Evolutionary conservation across 192 early-diverging fungal genomes (phyloP).

Genomic region (Ambispora gerdemannii): DNA sequence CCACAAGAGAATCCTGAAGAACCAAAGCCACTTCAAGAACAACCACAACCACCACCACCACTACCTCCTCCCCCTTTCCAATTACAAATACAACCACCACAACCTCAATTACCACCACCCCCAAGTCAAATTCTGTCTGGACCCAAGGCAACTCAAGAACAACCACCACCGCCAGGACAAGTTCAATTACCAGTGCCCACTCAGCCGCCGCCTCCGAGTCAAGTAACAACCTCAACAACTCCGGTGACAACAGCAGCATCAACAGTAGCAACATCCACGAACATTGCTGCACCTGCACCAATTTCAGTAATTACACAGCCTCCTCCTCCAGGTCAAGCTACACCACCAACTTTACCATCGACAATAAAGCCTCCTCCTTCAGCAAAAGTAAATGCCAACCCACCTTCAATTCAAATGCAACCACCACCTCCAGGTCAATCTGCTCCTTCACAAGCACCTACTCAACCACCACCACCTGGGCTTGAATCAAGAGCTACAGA

Average conservation of each 20-base stretch:
- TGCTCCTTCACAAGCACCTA: constrained; percentile 20
- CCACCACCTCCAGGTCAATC: constrained; percentile 19
- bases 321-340: background rate
- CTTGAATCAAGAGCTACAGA: background rate
- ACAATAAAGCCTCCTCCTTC: background rate
- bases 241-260: constrained; percentile 2
- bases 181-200: background rate
- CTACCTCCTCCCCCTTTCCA: background rate
- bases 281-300: constrained; percentile 33
- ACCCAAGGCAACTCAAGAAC: background rate
- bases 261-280: constrained; percentile 17
- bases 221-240: background rate
- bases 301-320: background rate
- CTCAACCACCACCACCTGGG: constrained; percentile 31
- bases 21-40: background rate
- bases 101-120: background rate
- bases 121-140: too few species aligned
- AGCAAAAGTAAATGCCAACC: constrained; percentile 4
- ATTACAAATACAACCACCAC: background rate
- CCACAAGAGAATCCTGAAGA: too few species aligned
- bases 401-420: constrained; percentile 1
- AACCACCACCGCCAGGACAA: constrained; percentile 12
- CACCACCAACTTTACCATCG: background rate
- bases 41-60: background rate
- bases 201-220: constrained; percentile 1